Conservation (phyloP, 2,329 filamentous ascomycete species). For the Paraphaeosphaeria minitans region DNA sequence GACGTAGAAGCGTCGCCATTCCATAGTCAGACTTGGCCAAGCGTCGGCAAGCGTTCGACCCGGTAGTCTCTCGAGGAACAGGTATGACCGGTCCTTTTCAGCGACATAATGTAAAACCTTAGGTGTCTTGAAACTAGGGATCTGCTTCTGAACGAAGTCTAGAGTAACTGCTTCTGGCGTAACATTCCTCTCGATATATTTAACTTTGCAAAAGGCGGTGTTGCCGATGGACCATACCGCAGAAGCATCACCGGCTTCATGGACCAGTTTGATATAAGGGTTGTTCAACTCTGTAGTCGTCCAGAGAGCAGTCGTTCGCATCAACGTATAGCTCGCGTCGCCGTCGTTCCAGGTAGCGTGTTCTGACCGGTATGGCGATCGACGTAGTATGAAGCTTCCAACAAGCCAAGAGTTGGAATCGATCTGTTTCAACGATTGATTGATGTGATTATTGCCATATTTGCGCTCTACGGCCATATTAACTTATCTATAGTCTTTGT, state of each 20-base stretch:
- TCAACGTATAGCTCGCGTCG: slow-evolving; percentile 16
- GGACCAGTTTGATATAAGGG: slow-evolving; percentile 21
- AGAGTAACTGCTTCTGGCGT: slow-evolving; percentile 18
- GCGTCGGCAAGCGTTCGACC: slow-evolving; percentile 31
- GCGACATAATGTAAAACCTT: slow-evolving; percentile 18
- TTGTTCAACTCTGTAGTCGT: slow-evolving; percentile 8
- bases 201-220: slow-evolving; percentile 29
- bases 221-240: slow-evolving; percentile 23
- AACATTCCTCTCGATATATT: slow-evolving; percentile 15
- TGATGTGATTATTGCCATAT: slow-evolving; percentile 17
- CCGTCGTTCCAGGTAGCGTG: slow-evolving; percentile 17
- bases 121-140: slow-evolving; percentile 16
- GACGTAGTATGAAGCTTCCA: slow-evolving; percentile 14
- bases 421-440: slow-evolving; percentile 17
- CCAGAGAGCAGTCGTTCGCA: background rate
- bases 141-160: slow-evolving; percentile 13
- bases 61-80: slow-evolving; percentile 28
- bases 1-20: slow-evolving; percentile 26
- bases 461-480: slow-evolving; percentile 7
- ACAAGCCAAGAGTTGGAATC: slow-evolving; percentile 17
- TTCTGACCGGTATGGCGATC: slow-evolving; percentile 8
- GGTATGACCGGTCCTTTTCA: slow-evolving; percentile 28
- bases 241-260: slow-evolving; percentile 27
- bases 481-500: too few relatives aligned
- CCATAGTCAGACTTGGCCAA: slow-evolving; percentile 31